Conservation (phyloP, 345 rosid species). For the Microcos paniculata region DNA sequence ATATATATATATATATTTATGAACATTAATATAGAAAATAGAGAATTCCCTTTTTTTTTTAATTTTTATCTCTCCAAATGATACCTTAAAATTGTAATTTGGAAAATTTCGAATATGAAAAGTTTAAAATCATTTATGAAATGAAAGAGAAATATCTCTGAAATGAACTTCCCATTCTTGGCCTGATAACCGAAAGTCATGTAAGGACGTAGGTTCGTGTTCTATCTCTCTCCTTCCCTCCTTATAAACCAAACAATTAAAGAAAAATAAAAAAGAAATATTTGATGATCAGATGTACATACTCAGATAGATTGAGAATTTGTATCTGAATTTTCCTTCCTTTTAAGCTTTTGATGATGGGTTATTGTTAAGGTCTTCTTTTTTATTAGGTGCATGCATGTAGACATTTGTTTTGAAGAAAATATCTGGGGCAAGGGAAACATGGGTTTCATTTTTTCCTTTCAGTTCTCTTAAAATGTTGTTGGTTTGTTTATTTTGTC, state of each 20-base stretch:
- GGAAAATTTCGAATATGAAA: too few species aligned
- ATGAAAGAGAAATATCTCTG: background rate
- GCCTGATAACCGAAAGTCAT: too few species aligned
- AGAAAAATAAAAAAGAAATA: too few species aligned
- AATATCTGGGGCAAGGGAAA: conserved; percentile 15
- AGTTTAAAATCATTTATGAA: background rate
- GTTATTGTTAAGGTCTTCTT: background rate
- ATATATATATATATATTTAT: too few species aligned
- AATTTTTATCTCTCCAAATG: too few species aligned
- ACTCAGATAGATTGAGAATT: background rate
- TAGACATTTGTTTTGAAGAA: background rate
- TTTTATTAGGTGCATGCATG: background rate
- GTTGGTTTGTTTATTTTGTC: conserved; percentile 20
- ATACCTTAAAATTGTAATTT: too few species aligned
- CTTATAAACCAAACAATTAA: too few species aligned
- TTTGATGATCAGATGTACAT: background rate
- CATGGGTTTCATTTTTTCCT: background rate
- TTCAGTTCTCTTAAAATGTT: background rate
- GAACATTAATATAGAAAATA: too few species aligned
- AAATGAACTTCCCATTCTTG: too few species aligned
- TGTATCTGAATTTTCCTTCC: background rate
- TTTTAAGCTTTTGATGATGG: background rate
- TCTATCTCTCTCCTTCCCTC: too few species aligned
- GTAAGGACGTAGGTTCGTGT: too few species aligned
- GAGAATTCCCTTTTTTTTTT: too few species aligned